Conservation (phyloP, 176 grass and related monocot species). For the Phragmites australis region DNA sequence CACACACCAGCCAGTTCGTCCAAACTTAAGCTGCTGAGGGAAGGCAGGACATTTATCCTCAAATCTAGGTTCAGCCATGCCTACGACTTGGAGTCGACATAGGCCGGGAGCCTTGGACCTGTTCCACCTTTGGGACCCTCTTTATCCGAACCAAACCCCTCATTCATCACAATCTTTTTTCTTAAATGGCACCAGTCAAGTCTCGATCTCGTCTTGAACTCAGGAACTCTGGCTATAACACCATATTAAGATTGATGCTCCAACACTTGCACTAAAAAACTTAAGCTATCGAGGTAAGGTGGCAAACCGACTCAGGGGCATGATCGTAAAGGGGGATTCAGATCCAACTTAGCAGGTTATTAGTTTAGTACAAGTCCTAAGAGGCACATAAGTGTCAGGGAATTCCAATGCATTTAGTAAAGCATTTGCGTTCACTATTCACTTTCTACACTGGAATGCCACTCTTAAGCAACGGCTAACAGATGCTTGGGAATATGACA, state of each 20-base stretch:
- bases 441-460: too few species aligned
- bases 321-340: background rate
- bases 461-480: too few species aligned
- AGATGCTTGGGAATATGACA: too few species aligned
- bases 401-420: too few species aligned
- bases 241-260: background rate
- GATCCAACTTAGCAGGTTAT: too few species aligned
- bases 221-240: background rate
- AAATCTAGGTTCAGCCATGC: background rate
- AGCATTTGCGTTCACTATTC: too few species aligned
- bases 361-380: too few species aligned
- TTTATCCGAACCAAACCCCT: background rate
- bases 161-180: background rate
- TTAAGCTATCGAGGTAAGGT: slow-evolving; percentile 2
- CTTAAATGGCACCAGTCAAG: background rate
- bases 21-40: background rate
- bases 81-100: background rate
- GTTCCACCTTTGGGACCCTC: background rate
- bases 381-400: too few species aligned
- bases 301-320: background rate
- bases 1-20: background rate
- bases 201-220: background rate
- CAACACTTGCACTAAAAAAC: background rate
- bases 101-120: background rate
- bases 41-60: background rate